Percentiles rank a stretch among this genome's conserved stretches.
phyloP scores from a whole-genome alignment of 2,329 filamentous ascomycete genomes.

The Phoma sp. region DNA sequence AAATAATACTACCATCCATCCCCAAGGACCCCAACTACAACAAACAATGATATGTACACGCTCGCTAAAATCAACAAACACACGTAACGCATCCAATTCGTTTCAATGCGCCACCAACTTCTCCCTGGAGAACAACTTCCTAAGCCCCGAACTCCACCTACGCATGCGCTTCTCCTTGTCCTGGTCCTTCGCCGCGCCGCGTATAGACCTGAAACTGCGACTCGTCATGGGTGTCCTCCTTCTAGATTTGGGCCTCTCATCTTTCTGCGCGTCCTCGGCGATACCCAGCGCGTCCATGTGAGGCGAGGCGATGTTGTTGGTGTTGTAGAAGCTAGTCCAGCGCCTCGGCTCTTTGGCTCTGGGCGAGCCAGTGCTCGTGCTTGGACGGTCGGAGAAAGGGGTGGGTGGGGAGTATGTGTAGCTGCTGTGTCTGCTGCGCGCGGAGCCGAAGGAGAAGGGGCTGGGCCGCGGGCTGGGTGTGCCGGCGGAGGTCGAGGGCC shows the following conservation, averaged over 20 bases:
- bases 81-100: no score
- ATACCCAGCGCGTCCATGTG: constrained; percentile 13
- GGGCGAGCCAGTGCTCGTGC: constrained; percentile 13
- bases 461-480: constrained; percentile 6
- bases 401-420: constrained; percentile 16
- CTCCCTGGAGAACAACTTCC: constrained; percentile 25
- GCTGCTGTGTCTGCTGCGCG: constrained; percentile 14
- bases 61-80: no score
- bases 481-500: constrained; percentile 16
- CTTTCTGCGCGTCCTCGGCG: background rate
- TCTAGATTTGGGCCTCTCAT: background rate
- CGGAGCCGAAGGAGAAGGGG: constrained; percentile 20
- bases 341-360: constrained; percentile 7
- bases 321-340: constrained; percentile 13
- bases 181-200: constrained; percentile 13
- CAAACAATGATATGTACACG: no score
- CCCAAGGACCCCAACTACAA: no score
- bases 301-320: background rate
- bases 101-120: background rate
- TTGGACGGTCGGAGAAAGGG: constrained; percentile 9
- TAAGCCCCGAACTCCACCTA: constrained; percentile 31
- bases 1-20: no score
- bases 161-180: constrained; percentile 21
- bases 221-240: constrained; percentile 7
- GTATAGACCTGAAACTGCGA: constrained; percentile 12